Evolutionary conservation across 2,329 filamentous ascomycete genomes (phyloP).

Genomic region (Ophiostoma fasciatum): DNA sequence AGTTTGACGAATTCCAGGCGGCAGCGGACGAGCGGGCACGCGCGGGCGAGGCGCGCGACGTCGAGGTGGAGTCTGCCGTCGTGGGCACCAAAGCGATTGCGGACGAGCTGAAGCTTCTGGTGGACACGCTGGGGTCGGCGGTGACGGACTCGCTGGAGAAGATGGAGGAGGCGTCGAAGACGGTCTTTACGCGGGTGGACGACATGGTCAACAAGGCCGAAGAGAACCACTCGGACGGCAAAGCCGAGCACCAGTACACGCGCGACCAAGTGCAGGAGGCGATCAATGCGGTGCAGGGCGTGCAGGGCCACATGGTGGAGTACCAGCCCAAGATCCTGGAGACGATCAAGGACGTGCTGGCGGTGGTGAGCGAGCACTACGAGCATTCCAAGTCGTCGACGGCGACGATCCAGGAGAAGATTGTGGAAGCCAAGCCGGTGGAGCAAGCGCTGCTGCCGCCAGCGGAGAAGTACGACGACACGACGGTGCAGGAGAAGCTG

Average conservation of each 20-base stretch:
- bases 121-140: conserved; percentile 69
- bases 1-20: conserved; percentile 75
- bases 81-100: conserved; percentile 62
- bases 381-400: conserved; percentile 65
- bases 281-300: conserved; percentile 53
- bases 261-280: conserved; percentile 68
- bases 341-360: conserved; percentile 70
- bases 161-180: conserved; percentile 75
- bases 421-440: conserved; percentile 45
- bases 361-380: conserved; percentile 72
- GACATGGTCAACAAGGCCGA: conserved; percentile 63
- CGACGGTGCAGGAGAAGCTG: conserved; percentile 42
- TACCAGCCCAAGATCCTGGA: conserved; percentile 81
- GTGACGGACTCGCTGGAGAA: conserved; percentile 76
- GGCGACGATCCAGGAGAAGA: conserved; percentile 39
- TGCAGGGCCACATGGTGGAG: conserved; percentile 68
- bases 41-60: conserved; percentile 57
- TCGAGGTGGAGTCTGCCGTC: conserved; percentile 58
- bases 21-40: conserved; percentile 60
- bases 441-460: conserved; percentile 43
- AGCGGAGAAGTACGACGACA: conserved; percentile 52
- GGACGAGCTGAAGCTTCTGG: conserved; percentile 73
- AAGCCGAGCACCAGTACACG: conserved; percentile 68
- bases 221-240: conserved; percentile 57
- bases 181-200: conserved; percentile 70